Conservation (phyloP, 73 alveolate species). For the Tetrahymena thermophila region DNA sequence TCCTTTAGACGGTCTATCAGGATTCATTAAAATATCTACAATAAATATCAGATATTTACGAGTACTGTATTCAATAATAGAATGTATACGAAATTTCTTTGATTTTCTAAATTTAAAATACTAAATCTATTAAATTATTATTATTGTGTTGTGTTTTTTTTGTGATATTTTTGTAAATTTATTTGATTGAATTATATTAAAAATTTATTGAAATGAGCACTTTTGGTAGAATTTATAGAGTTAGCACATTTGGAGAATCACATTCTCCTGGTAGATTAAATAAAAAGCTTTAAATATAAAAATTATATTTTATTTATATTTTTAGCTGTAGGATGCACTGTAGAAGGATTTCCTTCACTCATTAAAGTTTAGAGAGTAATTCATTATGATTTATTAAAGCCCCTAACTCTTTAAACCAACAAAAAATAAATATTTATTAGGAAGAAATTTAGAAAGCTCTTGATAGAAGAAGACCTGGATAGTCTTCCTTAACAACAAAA, state of each 20-base stretch:
- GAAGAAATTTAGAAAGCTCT: constrained; percentile 53
- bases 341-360: constrained; percentile 74
- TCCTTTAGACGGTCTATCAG: too few species aligned
- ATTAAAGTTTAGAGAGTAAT: constrained; percentile 6
- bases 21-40: too few species aligned
- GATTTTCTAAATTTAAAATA: neutral
- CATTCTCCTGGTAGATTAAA: constrained; percentile 41
- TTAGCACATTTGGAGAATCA: constrained; percentile 81
- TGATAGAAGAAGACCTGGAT: constrained; percentile 82
- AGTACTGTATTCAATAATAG: neutral
- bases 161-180: neutral
- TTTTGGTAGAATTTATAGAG: constrained; percentile 48
- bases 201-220: constrained; percentile 48
- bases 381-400: neutral
- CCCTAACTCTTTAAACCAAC: neutral
- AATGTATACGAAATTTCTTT: neutral
- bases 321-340: constrained; percentile 68
- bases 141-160: too few species aligned
- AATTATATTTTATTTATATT: neutral
- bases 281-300: neutral
- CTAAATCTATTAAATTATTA: neutral
- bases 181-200: neutral
- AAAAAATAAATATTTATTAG: neutral
- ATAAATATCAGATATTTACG: too few species aligned
- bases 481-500: constrained; percentile 62